Percentiles rank a stretch among this genome's conserved stretches.
phyloP scores from a whole-genome alignment of 306 rosid species.

The Boehmeria nivea region DNA sequence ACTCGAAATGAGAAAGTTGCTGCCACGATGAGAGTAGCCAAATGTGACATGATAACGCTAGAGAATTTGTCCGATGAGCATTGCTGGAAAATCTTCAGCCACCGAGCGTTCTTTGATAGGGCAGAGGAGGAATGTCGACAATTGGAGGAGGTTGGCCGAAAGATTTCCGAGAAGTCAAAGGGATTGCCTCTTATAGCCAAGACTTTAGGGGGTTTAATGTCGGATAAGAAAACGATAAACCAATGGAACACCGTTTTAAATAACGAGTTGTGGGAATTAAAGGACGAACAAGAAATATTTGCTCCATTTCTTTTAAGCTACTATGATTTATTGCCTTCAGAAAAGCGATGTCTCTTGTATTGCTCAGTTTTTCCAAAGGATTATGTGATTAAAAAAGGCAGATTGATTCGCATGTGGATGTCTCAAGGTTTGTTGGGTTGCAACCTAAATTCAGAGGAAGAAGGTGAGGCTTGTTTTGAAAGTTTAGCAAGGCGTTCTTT shows the following conservation, averaged over 20 bases:
- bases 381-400: background rate
- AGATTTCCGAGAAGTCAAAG: conserved; percentile 6
- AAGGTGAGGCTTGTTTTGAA: conserved; percentile 1
- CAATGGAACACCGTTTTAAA: conserved; percentile 5
- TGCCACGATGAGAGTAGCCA: background rate
- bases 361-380: conserved; percentile 18
- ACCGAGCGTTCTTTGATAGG: background rate
- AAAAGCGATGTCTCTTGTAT: conserved; percentile 10
- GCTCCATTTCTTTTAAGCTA: conserved; percentile 15
- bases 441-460: background rate
- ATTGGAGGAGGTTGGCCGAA: background rate
- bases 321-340: background rate
- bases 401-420: conserved; percentile 14
- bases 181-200: conserved; percentile 18
- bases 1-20: conserved; percentile 12
- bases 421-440: conserved; percentile 9
- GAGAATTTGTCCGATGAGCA: background rate
- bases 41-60: background rate
- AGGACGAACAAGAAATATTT: background rate
- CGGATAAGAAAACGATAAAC: background rate
- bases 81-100: conserved; percentile 5
- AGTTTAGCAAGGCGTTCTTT: conserved; percentile 4
- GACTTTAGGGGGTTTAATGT: conserved; percentile 15
- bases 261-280: conserved; percentile 12
- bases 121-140: background rate